Conservation (phyloP, 495 filamentous ascomycete species). For the Aspergillus nanangensis region DNA sequence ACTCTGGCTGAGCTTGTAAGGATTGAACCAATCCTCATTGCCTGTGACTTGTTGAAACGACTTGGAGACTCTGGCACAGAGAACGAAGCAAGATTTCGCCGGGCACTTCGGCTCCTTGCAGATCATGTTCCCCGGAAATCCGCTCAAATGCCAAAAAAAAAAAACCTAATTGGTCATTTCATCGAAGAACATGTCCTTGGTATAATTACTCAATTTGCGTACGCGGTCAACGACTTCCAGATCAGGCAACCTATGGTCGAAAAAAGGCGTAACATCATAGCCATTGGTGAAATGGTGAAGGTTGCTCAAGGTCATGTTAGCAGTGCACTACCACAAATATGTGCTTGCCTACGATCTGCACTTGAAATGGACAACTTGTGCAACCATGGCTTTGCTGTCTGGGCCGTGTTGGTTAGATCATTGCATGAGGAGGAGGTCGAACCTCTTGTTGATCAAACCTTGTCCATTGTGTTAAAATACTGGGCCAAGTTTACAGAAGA, state of each 20-base stretch:
- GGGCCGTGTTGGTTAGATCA: slow-evolving; percentile 70
- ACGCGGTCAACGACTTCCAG: slow-evolving; percentile 70
- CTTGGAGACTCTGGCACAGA: slow-evolving; percentile 63
- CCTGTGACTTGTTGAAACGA: slow-evolving; percentile 79
- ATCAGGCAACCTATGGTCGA: slow-evolving; percentile 57
- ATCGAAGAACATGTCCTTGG: slow-evolving; percentile 82
- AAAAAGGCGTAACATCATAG: slow-evolving; percentile 69
- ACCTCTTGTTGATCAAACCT: slow-evolving; percentile 75
- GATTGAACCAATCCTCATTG: slow-evolving; percentile 68
- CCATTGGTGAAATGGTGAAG: slow-evolving; percentile 83
- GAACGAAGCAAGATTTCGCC: slow-evolving; percentile 53
- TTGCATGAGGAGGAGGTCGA: slow-evolving; percentile 76
- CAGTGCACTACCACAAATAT: slow-evolving; percentile 85
- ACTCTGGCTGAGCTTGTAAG: slow-evolving; percentile 66
- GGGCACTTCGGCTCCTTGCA: slow-evolving; percentile 65
- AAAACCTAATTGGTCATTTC: slow-evolving; percentile 64
- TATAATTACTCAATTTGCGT: slow-evolving; percentile 78
- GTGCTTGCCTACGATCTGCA: slow-evolving; percentile 82
- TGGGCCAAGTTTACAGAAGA: slow-evolving; percentile 64
- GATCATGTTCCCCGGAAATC: slow-evolving; percentile 54
- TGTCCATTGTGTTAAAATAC: slow-evolving; percentile 77
- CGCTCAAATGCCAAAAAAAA: slow-evolving; percentile 44
- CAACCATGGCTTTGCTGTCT: slow-evolving; percentile 74
- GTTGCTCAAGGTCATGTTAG: slow-evolving; percentile 64
- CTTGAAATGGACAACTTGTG: slow-evolving; percentile 68